A percentile compares a stretch with the other conserved stretches of the same genome.
phyloP scores from a whole-genome alignment of 164 flowering plant species.

The Macadamia integrifolia region DNA sequence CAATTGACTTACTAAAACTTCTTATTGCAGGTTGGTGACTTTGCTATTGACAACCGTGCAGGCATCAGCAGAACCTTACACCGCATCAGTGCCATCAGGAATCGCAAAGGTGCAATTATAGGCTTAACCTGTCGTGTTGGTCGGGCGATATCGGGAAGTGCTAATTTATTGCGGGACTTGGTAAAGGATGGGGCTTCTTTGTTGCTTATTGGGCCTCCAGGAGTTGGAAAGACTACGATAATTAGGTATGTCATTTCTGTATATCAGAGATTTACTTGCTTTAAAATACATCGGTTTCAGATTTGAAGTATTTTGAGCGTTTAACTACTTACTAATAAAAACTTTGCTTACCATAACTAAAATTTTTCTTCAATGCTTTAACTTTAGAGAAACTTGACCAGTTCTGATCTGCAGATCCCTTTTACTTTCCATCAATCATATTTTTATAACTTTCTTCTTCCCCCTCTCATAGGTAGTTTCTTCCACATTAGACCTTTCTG shows the following conservation, averaged over 20 bases:
- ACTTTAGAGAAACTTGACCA: background rate
- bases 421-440: background rate
- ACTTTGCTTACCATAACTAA: background rate
- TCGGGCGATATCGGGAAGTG: constrained; percentile 88
- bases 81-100: constrained; percentile 85
- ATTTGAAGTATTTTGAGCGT: background rate
- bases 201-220: constrained; percentile 94
- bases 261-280: background rate
- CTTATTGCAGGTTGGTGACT: constrained; percentile 78
- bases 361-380: background rate
- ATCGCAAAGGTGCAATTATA: constrained; percentile 72
- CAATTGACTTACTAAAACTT: constrained; percentile 10
- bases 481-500: background rate
- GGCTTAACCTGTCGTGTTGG: constrained; percentile 97
- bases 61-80: constrained; percentile 94
- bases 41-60: constrained; percentile 88
- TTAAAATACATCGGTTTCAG: too few species aligned
- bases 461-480: background rate
- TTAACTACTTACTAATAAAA: background rate
- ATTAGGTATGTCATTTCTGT: constrained; percentile 45
- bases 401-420: background rate
- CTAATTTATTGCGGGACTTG: constrained; percentile 69
- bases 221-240: constrained; percentile 96
- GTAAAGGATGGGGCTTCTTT: constrained; percentile 78
- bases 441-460: background rate